Percentiles rank a stretch among this genome's conserved stretches.
Conservation (phyloP, 1,284 basidiomycete genomes). For the Mycosarcoma maydis region DNA sequence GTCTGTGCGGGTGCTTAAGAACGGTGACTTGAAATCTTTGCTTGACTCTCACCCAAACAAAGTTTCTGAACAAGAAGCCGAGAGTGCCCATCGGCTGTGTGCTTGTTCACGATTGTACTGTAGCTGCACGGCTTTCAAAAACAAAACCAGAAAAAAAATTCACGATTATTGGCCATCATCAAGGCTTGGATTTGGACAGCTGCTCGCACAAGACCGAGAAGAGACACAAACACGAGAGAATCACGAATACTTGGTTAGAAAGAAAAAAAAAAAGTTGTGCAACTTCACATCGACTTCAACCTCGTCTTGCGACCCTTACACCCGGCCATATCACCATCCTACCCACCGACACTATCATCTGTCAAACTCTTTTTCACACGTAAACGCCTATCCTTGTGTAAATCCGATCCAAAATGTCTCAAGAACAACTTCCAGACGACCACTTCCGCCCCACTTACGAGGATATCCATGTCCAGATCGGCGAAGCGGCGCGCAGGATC, state of each 20-base stretch:
- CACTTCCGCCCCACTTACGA: slow-evolving; percentile 66
- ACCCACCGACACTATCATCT: background rate
- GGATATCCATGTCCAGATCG: slow-evolving; percentile 65
- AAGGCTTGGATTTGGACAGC: too few species aligned
- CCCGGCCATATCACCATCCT: background rate
- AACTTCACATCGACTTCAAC: background rate
- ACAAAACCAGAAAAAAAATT: background rate
- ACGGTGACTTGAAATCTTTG: too few species aligned
- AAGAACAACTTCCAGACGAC: slow-evolving; percentile 60
- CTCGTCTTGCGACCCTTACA: background rate
- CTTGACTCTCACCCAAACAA: too few species aligned
- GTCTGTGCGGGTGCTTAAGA: too few species aligned
- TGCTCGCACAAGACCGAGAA: background rate
- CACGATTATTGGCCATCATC: too few species aligned
- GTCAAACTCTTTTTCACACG: background rate
- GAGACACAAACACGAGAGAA: too few species aligned
- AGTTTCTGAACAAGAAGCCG: too few species aligned
- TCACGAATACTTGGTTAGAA: too few species aligned
- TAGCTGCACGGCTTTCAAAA: too few species aligned
- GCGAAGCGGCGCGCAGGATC: slow-evolving; percentile 55
- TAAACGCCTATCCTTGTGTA: background rate
- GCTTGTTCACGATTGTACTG: too few species aligned
- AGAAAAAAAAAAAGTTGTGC: slow-evolving; percentile 3
- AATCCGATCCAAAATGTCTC: slow-evolving; percentile 18
- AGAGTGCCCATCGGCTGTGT: too few species aligned